Percentiles rank a stretch among this genome's conserved stretches.
Conservation (phyloP, 164 flowering plant species). For the Magnolia kwangsiensis region DNA sequence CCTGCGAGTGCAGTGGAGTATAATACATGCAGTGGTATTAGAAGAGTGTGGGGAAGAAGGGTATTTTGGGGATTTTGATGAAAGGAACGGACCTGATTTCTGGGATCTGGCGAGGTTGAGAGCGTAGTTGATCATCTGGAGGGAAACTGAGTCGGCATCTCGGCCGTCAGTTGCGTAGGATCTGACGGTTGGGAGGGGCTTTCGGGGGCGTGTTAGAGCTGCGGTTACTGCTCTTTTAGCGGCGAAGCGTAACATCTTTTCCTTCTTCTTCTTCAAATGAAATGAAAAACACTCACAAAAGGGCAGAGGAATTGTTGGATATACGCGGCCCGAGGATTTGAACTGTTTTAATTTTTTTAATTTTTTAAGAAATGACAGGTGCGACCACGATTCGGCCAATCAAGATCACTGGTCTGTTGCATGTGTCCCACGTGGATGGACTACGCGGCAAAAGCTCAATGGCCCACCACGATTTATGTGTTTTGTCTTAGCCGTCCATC, state of each 20-base stretch:
- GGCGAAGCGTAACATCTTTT: conserved; percentile 29
- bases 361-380: too few relatives aligned
- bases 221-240: conserved; percentile 14
- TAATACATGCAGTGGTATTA: not conserved
- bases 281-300: too few relatives aligned
- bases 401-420: too few relatives aligned
- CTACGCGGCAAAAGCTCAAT: too few relatives aligned
- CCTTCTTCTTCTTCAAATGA: too few relatives aligned
- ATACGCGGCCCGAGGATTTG: too few relatives aligned
- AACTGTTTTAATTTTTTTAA: too few relatives aligned
- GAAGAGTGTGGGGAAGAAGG: not conserved
- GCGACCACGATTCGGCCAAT: too few relatives aligned
- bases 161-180: conserved; percentile 21
- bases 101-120: conserved; percentile 58
- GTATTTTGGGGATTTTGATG: not conserved
- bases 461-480: too few relatives aligned
- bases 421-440: too few relatives aligned
- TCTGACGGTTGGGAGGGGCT: conserved; percentile 19
- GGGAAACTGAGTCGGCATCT: conserved; percentile 44
- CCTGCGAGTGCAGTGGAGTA: conserved; percentile 25
- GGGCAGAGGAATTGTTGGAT: too few relatives aligned
- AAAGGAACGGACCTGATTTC: conserved; percentile 49
- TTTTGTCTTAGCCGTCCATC: too few relatives aligned
- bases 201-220: not conserved
- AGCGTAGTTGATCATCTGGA: conserved; percentile 78